Percentiles rank a stretch among this genome's conserved stretches.
Conservation (phyloP, 2,329 filamentous ascomycete species). For the Penicillium verrucosum region DNA sequence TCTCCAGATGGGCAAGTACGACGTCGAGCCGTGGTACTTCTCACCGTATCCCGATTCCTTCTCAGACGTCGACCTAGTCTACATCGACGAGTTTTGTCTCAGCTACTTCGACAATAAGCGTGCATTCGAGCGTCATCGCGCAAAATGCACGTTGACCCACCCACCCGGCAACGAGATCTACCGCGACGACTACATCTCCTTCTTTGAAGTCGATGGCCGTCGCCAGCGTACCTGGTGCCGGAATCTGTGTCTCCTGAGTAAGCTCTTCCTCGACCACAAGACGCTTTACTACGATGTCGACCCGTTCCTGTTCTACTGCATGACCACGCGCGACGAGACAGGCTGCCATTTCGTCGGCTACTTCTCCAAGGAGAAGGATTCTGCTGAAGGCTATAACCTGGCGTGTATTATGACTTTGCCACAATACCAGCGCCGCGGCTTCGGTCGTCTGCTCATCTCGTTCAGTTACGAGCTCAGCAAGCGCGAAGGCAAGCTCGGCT, state of each 20-base stretch:
- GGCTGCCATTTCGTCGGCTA: slow-evolving; percentile 99
- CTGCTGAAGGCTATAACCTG: slow-evolving; percentile 93
- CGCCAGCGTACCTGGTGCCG: slow-evolving; percentile 99
- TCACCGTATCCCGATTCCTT: slow-evolving; percentile 92
- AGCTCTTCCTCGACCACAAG: slow-evolving; percentile 97
- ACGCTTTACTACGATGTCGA: slow-evolving; percentile 98
- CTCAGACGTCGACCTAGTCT: slow-evolving; percentile 83
- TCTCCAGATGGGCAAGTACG: slow-evolving; percentile 87
- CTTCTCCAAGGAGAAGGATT: slow-evolving; percentile 98
- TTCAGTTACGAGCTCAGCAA: slow-evolving; percentile 97
- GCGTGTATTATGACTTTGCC: slow-evolving; percentile 96
- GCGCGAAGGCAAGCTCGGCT: slow-evolving; percentile 90
- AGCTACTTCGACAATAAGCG: slow-evolving; percentile 82
- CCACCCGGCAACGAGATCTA: slow-evolving; percentile 98
- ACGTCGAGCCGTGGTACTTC: slow-evolving; percentile 98
- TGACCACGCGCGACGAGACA: slow-evolving; percentile 86
- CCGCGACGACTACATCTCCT: slow-evolving; percentile 81
- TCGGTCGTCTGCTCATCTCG: slow-evolving; percentile 87
- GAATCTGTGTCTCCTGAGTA: slow-evolving; percentile 91
- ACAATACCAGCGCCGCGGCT: slow-evolving; percentile 93
- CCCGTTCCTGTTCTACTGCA: slow-evolving; percentile 94
- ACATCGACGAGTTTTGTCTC: slow-evolving; percentile 96
- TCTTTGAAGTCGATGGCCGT: slow-evolving; percentile 95
- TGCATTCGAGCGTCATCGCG: slow-evolving; percentile 78
- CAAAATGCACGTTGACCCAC: slow-evolving; percentile 86